A percentile compares a stretch with the other conserved stretches of the same genome.
Evolutionary conservation across 1,284 basidiomycete species (phyloP).

Genomic region (Moesziomyces globuligerus): DNA sequence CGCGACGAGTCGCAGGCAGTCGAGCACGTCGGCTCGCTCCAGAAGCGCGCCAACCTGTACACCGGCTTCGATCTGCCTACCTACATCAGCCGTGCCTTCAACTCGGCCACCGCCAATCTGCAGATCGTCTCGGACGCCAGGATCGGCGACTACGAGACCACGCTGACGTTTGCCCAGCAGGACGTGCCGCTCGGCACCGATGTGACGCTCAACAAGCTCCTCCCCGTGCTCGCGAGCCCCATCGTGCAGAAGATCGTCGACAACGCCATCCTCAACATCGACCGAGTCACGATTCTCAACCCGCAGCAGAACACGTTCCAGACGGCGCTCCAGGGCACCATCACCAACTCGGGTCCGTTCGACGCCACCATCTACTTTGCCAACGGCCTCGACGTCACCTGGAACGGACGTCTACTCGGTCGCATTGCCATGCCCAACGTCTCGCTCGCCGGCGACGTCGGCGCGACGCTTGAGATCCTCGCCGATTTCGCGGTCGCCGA

Average conservation of each 20-base stretch:
- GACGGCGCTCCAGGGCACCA: constrained; percentile 74
- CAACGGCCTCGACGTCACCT: constrained; percentile 75
- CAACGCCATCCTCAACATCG: constrained; percentile 71
- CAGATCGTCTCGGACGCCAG: constrained; percentile 72
- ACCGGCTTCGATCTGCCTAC: constrained; percentile 77
- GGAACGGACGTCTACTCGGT: constrained; percentile 75
- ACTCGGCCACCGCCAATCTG: constrained; percentile 75
- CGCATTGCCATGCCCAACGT: constrained; percentile 74
- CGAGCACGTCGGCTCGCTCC: constrained; percentile 69
- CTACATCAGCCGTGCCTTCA: constrained; percentile 77
- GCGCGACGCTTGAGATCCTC: constrained; percentile 73
- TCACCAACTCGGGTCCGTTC: constrained; percentile 80
- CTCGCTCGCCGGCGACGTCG: constrained; percentile 71
- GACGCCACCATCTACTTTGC: constrained; percentile 78
- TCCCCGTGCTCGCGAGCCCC: constrained; percentile 78
- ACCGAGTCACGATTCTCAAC: constrained; percentile 53
- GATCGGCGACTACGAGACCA: constrained; percentile 77
- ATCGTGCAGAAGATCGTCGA: constrained; percentile 82
- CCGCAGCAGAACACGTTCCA: constrained; percentile 73
- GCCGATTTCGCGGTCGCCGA: constrained; percentile 75
- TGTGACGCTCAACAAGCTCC: constrained; percentile 74
- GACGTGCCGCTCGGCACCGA: constrained; percentile 75
- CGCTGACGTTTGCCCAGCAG: constrained; percentile 74
- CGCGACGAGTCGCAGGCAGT: constrained; percentile 21
- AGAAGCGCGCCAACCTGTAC: constrained; percentile 60